Conservation (phyloP, 768 basidiomycete species). For the Boletus rubropictus region DNA sequence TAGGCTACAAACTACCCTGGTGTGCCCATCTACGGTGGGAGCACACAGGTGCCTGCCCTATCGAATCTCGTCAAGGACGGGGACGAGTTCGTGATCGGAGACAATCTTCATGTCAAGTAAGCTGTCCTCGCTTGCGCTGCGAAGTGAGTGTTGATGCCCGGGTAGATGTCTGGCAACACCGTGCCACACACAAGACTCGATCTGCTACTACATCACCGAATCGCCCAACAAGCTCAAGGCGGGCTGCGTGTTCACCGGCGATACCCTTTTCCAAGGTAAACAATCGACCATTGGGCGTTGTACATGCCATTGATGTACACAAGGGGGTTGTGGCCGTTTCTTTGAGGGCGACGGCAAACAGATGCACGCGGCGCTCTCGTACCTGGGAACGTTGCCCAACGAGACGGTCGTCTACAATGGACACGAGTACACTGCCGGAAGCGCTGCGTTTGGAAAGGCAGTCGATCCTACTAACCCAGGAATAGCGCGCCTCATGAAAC, state of each 20-base stretch:
- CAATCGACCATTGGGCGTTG: not conserved
- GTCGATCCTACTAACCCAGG: constrained; percentile 61
- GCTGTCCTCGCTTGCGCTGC: constrained; percentile 7
- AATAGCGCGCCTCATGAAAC: constrained; percentile 50
- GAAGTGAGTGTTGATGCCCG: constrained; percentile 5
- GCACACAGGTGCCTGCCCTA: constrained; percentile 57
- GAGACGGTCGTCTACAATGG: constrained; percentile 81
- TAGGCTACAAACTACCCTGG: constrained; percentile 43
- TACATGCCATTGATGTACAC: constrained; percentile 10
- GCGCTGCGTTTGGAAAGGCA: constrained; percentile 61
- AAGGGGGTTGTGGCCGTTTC: constrained; percentile 87
- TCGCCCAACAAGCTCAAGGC: constrained; percentile 42
- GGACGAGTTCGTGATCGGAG: constrained; percentile 71
- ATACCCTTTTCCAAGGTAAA: constrained; percentile 71
- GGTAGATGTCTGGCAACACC: constrained; percentile 77
- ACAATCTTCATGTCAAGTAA: constrained; percentile 57
- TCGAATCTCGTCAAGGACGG: constrained; percentile 75
- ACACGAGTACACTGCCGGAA: constrained; percentile 85
- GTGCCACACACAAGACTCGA: constrained; percentile 95
- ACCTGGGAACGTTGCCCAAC: constrained; percentile 69
- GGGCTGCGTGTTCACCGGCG: constrained; percentile 88
- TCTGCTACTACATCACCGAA: constrained; percentile 77
- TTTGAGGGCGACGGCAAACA: constrained; percentile 79
- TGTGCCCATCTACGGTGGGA: constrained; percentile 73
- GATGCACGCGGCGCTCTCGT: constrained; percentile 72